Conservation (phyloP, 2,329 filamentous ascomycete genomes). For the Geosmithia flava region DNA sequence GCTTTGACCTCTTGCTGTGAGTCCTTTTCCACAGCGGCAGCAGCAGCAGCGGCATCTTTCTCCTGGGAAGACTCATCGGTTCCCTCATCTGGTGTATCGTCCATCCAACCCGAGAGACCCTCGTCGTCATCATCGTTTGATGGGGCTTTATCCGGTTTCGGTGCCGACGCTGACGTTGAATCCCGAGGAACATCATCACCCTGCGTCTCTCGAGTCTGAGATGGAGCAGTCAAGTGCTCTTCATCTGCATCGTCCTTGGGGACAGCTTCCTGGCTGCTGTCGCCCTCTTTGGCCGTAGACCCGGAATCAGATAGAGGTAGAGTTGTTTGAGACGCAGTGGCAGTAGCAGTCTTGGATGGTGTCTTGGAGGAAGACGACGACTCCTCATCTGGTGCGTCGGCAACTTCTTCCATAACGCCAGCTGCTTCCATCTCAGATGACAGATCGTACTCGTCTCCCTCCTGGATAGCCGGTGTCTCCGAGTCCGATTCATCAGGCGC, state of each 20-base stretch:
- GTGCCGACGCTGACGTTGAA: not conserved
- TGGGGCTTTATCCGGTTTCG: not conserved
- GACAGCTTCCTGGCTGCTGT: not conserved
- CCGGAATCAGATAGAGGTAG: not conserved
- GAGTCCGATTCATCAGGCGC: constrained; percentile 53
- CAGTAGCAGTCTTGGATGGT: not conserved
- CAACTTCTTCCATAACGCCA: not conserved
- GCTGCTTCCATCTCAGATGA: not conserved
- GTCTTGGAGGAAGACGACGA: not conserved
- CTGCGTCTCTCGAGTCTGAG: not conserved
- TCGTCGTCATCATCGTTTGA: constrained; percentile 9
- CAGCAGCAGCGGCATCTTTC: not conserved
- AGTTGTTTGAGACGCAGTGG: not conserved
- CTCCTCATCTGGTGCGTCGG: not conserved
- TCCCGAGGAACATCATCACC: not conserved
- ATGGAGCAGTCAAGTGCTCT: not conserved
- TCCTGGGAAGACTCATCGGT: not conserved
- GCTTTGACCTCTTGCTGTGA: not conserved
- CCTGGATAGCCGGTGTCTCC: constrained; percentile 32
- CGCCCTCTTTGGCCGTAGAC: not conserved
- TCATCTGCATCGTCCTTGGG: not conserved
- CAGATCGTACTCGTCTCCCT: constrained; percentile 5
- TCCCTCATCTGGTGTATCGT: constrained; percentile 4
- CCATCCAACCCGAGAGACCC: constrained; percentile 14
- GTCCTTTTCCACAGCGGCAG: not conserved